phyloP scores from a whole-genome alignment of 2,329 filamentous ascomycete species.

The Cytospora mali region DNA sequence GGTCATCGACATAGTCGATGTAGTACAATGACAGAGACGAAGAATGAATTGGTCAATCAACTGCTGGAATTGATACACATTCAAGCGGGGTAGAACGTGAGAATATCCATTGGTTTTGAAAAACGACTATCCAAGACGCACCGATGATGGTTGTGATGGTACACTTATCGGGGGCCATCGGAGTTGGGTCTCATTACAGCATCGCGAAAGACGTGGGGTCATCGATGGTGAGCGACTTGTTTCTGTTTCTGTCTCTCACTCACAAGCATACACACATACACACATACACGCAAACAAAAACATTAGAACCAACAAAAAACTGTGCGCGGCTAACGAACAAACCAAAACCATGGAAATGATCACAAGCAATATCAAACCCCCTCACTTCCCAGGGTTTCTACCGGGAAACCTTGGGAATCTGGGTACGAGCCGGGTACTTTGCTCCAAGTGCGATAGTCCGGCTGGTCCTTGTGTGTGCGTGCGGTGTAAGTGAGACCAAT shows the following conservation, averaged over 20 bases:
- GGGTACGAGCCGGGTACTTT: slow-evolving; percentile 3
- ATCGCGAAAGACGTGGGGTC: not conserved
- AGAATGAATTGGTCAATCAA: not conserved
- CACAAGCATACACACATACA: no score
- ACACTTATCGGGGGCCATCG: not conserved
- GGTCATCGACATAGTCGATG: not conserved
- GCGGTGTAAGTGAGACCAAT: slow-evolving; percentile 21
- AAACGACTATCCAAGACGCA: not conserved
- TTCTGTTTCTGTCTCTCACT: no score
- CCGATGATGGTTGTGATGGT: not conserved
- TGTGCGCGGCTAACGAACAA: not conserved
- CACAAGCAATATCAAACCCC: not conserved
- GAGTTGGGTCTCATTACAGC: not conserved
- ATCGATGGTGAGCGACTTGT: no score
- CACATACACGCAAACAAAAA: not conserved
- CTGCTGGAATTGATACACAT: not conserved
- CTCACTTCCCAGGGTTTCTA: no score
- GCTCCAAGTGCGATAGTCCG: slow-evolving; percentile 8
- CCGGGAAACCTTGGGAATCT: not conserved
- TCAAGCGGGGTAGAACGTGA: not conserved
- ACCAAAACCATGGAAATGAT: not conserved
- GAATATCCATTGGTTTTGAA: not conserved
- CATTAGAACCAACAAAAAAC: not conserved
- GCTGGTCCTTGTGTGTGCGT: not conserved
- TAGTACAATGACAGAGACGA: not conserved